Evolutionary conservation across 345 rosid genomes (phyloP).

Genomic region (Nephelium lappaceum): DNA sequence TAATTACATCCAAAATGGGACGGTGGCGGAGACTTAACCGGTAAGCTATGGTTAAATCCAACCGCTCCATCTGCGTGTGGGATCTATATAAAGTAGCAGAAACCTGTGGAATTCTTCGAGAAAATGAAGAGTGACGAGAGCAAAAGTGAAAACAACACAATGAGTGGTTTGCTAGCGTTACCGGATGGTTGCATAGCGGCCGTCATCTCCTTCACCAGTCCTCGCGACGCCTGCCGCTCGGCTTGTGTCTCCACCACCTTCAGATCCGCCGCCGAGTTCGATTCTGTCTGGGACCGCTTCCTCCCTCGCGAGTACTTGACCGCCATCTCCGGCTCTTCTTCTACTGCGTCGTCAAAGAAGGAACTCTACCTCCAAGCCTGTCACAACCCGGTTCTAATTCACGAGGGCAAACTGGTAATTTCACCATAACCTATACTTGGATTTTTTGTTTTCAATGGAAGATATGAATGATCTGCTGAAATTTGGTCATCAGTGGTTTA

Average conservation of each 20-base stretch:
- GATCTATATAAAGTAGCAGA: too few relatives aligned
- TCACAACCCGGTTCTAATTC: constrained; percentile 30
- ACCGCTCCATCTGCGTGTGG: too few relatives aligned
- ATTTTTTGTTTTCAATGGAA: too few relatives aligned
- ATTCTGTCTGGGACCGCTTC: constrained; percentile 34
- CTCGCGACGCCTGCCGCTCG: constrained; percentile 26
- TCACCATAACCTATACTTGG: not conserved
- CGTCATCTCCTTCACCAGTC: not conserved
- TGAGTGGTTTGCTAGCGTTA: not conserved
- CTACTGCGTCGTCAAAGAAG: not conserved
- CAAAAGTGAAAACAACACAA: too few relatives aligned
- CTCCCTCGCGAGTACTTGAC: constrained; percentile 26
- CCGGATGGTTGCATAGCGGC: not conserved
- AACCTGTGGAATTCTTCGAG: too few relatives aligned
- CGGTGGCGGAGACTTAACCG: too few relatives aligned
- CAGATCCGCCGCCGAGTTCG: constrained; percentile 31
- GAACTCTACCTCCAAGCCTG: constrained; percentile 25
- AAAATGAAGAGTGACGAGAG: too few relatives aligned
- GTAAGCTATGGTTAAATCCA: too few relatives aligned
- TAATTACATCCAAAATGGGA: too few relatives aligned
- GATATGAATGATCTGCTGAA: not conserved
- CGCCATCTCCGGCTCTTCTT: not conserved
- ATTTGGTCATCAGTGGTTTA: not conserved
- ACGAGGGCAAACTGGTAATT: constrained; percentile 33
- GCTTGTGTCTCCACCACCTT: constrained; percentile 26